A percentile compares a stretch with the other conserved stretches of the same genome.
These are phyloP conservation scores for Oryza australiensis DNA, from an alignment of 176 grass and related monocot species.

Conservation along the genomic window DNA sequence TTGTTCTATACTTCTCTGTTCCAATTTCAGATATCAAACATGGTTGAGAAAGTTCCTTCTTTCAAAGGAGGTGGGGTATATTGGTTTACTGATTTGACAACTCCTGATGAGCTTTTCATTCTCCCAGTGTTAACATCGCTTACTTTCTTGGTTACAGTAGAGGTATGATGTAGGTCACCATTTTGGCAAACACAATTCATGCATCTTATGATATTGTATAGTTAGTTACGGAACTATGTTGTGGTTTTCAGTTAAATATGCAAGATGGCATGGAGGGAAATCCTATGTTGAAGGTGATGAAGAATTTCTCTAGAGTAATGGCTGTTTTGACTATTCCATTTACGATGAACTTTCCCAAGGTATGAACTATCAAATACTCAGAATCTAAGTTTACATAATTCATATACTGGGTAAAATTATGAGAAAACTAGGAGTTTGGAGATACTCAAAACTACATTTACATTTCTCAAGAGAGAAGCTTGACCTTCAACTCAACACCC, in stretches of 20 bases:
- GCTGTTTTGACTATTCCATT: conserved; percentile 71
- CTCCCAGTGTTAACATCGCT: conserved; percentile 75
- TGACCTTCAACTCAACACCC: neutral
- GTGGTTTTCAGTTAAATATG: conserved; percentile 76
- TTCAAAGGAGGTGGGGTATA: conserved; percentile 84
- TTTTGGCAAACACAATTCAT: neutral
- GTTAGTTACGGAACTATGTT: conserved; percentile 6
- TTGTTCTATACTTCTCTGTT: conserved; percentile 23
- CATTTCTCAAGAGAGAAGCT: neutral
- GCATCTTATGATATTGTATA: neutral
- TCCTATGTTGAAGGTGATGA: conserved; percentile 68
- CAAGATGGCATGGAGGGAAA: conserved; percentile 97
- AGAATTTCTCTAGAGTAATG: conserved; percentile 70
- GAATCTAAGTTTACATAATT: conserved; percentile 9
- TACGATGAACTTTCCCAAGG: conserved; percentile 81
- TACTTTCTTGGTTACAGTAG: conserved; percentile 71
- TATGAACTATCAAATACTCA: conserved; percentile 39
- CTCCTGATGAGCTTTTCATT: conserved; percentile 65
- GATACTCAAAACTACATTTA: neutral
- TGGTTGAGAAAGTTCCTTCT: conserved; percentile 96
- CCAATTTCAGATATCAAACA: conserved; percentile 79
- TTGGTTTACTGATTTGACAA: conserved; percentile 99
- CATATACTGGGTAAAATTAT: neutral
- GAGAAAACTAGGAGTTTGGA: conserved; percentile 4
- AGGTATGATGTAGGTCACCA: conserved; percentile 83